phyloP scores from a whole-genome alignment of 2,329 filamentous ascomycete genomes.

The Trichoderma semiorbis region DNA sequence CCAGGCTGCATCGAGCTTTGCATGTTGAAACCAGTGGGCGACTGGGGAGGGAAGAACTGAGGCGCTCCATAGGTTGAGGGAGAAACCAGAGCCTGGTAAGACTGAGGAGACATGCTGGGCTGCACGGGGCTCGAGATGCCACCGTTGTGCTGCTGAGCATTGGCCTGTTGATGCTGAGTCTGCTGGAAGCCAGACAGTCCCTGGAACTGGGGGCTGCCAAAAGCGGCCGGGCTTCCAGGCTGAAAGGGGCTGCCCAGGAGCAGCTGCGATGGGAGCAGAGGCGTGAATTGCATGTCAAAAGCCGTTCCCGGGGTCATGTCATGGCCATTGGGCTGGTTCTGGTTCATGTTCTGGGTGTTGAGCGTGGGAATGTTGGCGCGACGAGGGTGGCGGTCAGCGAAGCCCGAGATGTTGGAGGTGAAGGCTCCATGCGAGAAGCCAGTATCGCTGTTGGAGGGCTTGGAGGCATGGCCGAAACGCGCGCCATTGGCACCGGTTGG shows the following conservation, averaged over 20 bases:
- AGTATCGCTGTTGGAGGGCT: slow-evolving; percentile 78
- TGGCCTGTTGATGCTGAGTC: slow-evolving; percentile 49
- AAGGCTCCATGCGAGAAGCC: slow-evolving; percentile 93
- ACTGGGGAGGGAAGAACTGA: slow-evolving; percentile 85
- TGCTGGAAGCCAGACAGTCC: slow-evolving; percentile 74
- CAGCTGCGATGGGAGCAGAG: slow-evolving; percentile 88
- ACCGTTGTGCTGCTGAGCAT: slow-evolving; percentile 54
- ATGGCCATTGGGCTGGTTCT: slow-evolving; percentile 45
- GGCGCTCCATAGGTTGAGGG: slow-evolving; percentile 78
- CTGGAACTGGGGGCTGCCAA: slow-evolving; percentile 88
- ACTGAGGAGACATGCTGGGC: slow-evolving; percentile 72
- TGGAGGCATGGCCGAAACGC: slow-evolving; percentile 72
- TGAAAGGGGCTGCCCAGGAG: slow-evolving; percentile 96
- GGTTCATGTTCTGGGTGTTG: slow-evolving; percentile 72
- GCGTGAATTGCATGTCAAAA: slow-evolving; percentile 98
- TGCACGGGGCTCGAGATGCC: slow-evolving; percentile 72
- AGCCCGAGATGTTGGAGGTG: slow-evolving; percentile 79
- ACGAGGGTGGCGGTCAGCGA: slow-evolving; percentile 81
- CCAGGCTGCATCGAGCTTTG: slow-evolving; percentile 59
- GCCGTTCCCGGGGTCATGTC: slow-evolving; percentile 87
- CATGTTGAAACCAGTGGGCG: slow-evolving; percentile 72
- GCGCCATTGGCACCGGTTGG: slow-evolving; percentile 47
- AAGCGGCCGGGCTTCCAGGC: slow-evolving; percentile 85
- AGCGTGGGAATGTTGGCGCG: slow-evolving; percentile 85
- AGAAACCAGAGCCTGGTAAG: slow-evolving; percentile 82